phyloP scores from a whole-genome alignment of 1,139 yeast genomes.

The Nakaseomyces kungkrabaensis region DNA sequence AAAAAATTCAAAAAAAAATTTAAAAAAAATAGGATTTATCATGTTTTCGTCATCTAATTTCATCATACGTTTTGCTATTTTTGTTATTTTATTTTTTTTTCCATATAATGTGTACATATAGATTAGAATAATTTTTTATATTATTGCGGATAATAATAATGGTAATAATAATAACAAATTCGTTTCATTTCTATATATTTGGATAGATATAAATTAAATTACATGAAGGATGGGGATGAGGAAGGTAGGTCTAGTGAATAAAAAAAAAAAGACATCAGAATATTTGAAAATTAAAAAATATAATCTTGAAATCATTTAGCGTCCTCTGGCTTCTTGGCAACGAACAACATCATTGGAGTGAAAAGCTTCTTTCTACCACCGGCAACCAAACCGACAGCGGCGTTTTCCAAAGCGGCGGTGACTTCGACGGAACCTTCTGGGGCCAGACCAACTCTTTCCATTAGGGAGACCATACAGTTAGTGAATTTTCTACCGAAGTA shows the following conservation, averaged over 20 bases:
- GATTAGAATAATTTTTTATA: neutral
- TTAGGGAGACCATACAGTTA: constrained; percentile 62
- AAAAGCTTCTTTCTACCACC: constrained; percentile 86
- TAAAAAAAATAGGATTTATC: neutral
- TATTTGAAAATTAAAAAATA: too few relatives aligned
- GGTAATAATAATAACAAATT: neutral
- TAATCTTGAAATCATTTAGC: neutral
- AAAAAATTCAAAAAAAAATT: neutral
- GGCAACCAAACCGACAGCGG: constrained; percentile 87
- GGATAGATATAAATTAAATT: neutral
- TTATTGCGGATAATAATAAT: neutral
- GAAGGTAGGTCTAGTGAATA: neutral
- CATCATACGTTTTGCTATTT: too few relatives aligned
- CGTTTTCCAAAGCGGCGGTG: constrained; percentile 88
- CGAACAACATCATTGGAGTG: constrained; percentile 93
- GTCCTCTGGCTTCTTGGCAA: constrained; percentile 62
- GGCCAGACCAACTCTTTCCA: constrained; percentile 81
- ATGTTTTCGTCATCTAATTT: neutral
- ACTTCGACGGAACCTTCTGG: constrained; percentile 92
- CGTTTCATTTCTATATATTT: neutral
- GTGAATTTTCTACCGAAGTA: constrained; percentile 77
- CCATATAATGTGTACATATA: neutral
- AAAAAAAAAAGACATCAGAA: neutral
- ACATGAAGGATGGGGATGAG: neutral
- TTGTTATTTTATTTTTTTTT: too few relatives aligned